A percentile compares a stretch with the other conserved stretches of the same genome.
These are phyloP conservation scores for Penicillium brevicompactum DNA, from an alignment of 2,329 filamentous ascomycete species.

Conservation along the genomic window DNA sequence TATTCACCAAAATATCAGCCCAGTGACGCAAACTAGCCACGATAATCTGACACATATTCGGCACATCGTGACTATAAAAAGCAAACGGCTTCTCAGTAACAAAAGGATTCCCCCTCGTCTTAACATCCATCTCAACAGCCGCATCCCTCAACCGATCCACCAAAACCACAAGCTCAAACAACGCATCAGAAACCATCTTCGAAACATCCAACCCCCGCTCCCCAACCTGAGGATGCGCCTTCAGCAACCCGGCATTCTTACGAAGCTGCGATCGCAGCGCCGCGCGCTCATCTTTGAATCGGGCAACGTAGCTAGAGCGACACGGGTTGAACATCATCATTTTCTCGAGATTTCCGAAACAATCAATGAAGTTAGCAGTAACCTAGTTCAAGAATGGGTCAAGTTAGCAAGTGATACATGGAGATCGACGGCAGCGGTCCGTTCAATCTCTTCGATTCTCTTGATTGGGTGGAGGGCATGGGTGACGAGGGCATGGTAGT, in stretches of 20 bases:
- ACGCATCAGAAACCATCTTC: slow-evolving; percentile 6
- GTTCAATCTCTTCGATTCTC: neutral
- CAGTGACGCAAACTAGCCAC: slow-evolving; percentile 5
- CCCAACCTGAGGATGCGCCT: slow-evolving; percentile 7
- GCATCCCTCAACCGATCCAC: neutral
- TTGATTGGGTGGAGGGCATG: neutral
- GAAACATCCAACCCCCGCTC: slow-evolving; percentile 12
- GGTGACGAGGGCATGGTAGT: neutral
- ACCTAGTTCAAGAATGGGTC: too few relatives aligned
- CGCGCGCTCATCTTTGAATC: neutral
- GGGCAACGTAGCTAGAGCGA: neutral
- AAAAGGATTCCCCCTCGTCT: neutral
- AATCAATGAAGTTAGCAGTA: too few relatives aligned
- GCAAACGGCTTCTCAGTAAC: neutral
- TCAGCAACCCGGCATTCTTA: neutral
- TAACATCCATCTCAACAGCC: neutral
- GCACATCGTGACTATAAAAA: slow-evolving; percentile 1
- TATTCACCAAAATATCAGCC: slow-evolving; percentile 6
- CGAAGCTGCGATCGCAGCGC: neutral
- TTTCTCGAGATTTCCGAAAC: too few relatives aligned
- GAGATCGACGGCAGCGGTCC: too few relatives aligned
- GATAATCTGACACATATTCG: neutral
- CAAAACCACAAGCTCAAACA: slow-evolving; percentile 8
- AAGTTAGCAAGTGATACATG: neutral
- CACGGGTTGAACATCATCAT: neutral